Conservation (phyloP, 768 basidiomycete species). For the Sporobolomyces roseus region DNA sequence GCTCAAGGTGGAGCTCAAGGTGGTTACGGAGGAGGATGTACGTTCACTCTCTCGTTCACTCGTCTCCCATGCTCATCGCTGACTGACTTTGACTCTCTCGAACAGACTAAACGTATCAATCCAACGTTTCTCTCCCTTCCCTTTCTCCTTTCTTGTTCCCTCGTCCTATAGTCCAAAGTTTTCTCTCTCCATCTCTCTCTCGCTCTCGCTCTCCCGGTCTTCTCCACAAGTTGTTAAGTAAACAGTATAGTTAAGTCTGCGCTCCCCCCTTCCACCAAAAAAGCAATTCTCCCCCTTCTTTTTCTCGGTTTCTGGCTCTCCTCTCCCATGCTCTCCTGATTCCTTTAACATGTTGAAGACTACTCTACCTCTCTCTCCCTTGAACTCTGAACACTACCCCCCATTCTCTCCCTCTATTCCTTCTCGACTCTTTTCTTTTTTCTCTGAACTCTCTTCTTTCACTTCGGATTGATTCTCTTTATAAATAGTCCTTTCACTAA, state of each 20-base stretch:
- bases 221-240: not conserved
- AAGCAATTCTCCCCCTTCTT: not conserved
- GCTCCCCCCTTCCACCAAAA: not conserved
- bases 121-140: not conserved
- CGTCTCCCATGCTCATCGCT: not conserved
- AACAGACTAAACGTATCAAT: slow-evolving; percentile 3
- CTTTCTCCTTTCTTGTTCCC: not conserved
- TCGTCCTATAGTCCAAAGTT: no score
- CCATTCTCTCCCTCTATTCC: not conserved
- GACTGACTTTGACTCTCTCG: not conserved
- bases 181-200: not conserved
- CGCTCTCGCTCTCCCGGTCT: slow-evolving; percentile 3
- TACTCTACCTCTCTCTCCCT: no score
- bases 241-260: not conserved
- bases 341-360: not conserved
- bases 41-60: not conserved
- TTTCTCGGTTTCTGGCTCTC: not conserved
- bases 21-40: slow-evolving; percentile 34
- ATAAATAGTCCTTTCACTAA: no score
- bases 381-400: no score
- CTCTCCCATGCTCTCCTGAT: not conserved
- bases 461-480: no score
- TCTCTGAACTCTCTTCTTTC: no score
- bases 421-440: not conserved
- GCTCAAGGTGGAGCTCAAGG: slow-evolving; percentile 33